Percentiles rank a stretch among this genome's conserved stretches.
Evolutionary conservation across 306 rosid species (phyloP).

Genomic region (Vigna mungo): DNA sequence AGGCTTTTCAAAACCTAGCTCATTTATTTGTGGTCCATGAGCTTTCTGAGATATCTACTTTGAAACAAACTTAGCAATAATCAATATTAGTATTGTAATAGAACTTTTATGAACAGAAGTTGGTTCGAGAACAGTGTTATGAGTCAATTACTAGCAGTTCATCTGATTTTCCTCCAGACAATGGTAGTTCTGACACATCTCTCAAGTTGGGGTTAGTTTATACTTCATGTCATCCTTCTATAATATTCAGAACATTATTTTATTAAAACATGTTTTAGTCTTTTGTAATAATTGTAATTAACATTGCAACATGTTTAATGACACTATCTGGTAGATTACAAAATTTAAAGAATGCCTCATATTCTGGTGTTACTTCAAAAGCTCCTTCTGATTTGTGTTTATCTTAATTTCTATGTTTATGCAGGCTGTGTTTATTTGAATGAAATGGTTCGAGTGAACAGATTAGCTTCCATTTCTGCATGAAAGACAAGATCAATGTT

Average conservation of each 20-base stretch:
- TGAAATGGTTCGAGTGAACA: not conserved
- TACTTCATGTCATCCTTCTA: not conserved
- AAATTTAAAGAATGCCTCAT: not conserved
- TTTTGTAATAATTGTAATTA: not conserved
- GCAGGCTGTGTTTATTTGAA: conserved; percentile 32
- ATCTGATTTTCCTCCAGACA: not conserved
- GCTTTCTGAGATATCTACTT: not conserved
- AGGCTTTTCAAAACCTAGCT: not conserved
- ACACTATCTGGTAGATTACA: not conserved
- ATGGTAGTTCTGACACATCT: conserved; percentile 20
- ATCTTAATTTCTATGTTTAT: conserved; percentile 6
- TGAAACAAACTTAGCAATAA: not conserved
- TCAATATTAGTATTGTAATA: not conserved
- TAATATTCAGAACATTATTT: not conserved
- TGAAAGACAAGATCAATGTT: not conserved
- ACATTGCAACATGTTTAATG: not conserved
- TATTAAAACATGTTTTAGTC: not conserved
- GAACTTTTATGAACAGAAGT: not conserved
- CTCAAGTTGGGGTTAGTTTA: conserved; percentile 27
- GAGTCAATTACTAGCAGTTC: conserved; percentile 10
- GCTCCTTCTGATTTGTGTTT: not conserved
- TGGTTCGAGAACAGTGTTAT: not conserved
- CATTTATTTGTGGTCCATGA: not conserved
- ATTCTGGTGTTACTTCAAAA: not conserved
- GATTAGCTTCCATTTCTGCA: not conserved